phyloP scores from a whole-genome alignment of 2,329 filamentous ascomycete genomes.

The Arachnopeziza araneosa region DNA sequence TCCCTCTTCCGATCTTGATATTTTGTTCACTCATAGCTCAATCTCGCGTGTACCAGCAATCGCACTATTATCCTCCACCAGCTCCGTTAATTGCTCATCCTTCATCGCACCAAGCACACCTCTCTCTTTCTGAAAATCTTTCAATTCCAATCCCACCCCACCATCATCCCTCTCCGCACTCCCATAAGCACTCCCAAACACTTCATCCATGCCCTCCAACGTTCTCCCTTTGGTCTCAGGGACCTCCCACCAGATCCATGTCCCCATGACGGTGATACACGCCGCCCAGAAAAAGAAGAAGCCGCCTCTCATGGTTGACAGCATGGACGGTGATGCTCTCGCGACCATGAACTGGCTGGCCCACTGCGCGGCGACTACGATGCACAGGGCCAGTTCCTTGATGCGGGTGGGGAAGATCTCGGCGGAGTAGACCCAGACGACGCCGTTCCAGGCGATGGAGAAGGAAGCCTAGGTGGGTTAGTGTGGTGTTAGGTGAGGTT shows the following conservation, averaged over 20 bases:
- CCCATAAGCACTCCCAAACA: constrained; percentile 22
- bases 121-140: constrained; percentile 42
- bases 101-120: too few species aligned
- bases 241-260: constrained; percentile 69
- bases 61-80: too few species aligned
- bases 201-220: constrained; percentile 66
- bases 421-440: constrained; percentile 25
- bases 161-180: neutral
- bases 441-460: constrained; percentile 27
- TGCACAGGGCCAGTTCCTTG: constrained; percentile 20
- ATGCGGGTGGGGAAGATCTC: constrained; percentile 25
- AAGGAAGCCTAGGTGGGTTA: constrained; percentile 18
- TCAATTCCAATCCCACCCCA: constrained; percentile 65
- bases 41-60: too few species aligned
- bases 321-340: constrained; percentile 18
- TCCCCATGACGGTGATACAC: constrained; percentile 56
- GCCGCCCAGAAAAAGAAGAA: constrained; percentile 49
- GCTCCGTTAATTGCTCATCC: too few species aligned
- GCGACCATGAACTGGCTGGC: constrained; percentile 17
- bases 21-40: too few species aligned
- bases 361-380: constrained; percentile 21
- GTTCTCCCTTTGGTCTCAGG: constrained; percentile 68
- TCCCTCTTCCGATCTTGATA: too few species aligned
- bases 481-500: neutral
- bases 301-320: constrained; percentile 13